Percentiles rank a stretch among this genome's conserved stretches.
These are phyloP conservation scores for Orychophragmus violaceus DNA, from an alignment of 345 rosid genomes.

Conservation along the genomic window DNA sequence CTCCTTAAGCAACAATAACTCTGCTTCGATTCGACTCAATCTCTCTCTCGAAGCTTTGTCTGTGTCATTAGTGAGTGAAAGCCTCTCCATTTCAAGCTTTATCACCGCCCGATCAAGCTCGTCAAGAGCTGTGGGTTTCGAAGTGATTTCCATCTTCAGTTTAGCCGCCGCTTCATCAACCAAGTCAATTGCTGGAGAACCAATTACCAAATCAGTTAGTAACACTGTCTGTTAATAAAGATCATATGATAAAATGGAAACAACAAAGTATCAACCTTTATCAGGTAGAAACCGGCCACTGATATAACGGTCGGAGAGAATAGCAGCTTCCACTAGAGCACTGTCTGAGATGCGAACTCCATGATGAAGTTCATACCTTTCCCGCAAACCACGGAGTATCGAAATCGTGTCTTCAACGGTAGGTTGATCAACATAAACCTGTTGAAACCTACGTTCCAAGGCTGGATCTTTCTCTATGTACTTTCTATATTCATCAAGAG, in stretches of 20 bases:
- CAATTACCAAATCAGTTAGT: constrained; percentile 19
- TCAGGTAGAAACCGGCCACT: constrained; percentile 98
- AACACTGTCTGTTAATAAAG: neutral
- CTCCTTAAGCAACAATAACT: constrained; percentile 62
- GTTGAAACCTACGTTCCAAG: constrained; percentile 98
- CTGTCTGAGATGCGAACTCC: constrained; percentile 97
- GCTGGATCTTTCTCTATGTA: constrained; percentile 99
- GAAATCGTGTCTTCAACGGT: constrained; percentile 85
- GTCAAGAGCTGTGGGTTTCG: constrained; percentile 97
- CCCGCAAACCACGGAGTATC: constrained; percentile 93
- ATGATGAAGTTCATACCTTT: constrained; percentile 97
- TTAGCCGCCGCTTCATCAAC: constrained; percentile 99
- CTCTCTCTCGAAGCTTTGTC: constrained; percentile 94
- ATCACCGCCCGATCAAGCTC: constrained; percentile 89
- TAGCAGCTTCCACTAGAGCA: constrained; percentile 97
- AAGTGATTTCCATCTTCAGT: constrained; percentile 97
- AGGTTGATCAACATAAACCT: constrained; percentile 96
- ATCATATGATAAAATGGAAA: neutral
- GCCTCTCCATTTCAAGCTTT: constrained; percentile 97
- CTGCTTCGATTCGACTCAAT: constrained; percentile 79
- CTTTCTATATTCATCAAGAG: constrained; percentile 91
- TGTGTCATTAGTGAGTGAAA: constrained; percentile 86
- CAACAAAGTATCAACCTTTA: constrained; percentile 55
- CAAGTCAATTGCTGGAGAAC: constrained; percentile 81
- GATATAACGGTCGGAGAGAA: constrained; percentile 93